Evolutionary conservation across 106 monocot genomes (phyloP), one percentile per base, ranked within the genome.

Genomic region (Dioscorea dumetorum): DNA sequence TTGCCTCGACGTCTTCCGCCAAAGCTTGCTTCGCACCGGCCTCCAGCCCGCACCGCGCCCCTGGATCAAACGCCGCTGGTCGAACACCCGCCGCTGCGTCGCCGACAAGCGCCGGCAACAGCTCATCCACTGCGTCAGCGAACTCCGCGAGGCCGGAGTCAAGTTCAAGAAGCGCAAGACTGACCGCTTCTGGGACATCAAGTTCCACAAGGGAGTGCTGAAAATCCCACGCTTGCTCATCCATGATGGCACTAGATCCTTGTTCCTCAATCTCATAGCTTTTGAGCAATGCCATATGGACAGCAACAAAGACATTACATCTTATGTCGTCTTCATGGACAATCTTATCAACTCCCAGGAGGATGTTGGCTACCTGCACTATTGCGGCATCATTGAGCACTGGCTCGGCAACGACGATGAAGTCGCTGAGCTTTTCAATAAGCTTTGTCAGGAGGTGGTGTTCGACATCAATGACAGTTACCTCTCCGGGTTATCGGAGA

Each of bases 241-340:
- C 68, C 84, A 87, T 70, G 89, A 94, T 33, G 84, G 86, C 17
- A 90, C 86, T 22, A 86, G 80, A 20, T 84, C 89, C 0, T 56
- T 93, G 2, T 94, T 89, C 70, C 79, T 89, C 2, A 89, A 89
- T 66, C 89, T 94, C 66, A 94, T 94, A 57, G 93, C 89, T 7
- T 90, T 85, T 76, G 92, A 93, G 81, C 93, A 89, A 70, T 89
- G 93, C 74, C 83, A 89, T 65, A 58, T 80, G 72, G 77, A 88
- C 24, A 57, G 53, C 35, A 63, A 57, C 61, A 83, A 85, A 41
- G 76, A 81, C 60, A 84, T 93, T 17, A 93, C 93, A 8, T 83
- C 88, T 24, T 93, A 93, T 61, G 81, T 81, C 2, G 74, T 86
- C 66, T 93, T 93, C 75, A 89, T 89, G 89, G 86, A 93, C 73